phyloP scores from a whole-genome alignment of 495 filamentous ascomycete species.

The Penicillium paxilli region DNA sequence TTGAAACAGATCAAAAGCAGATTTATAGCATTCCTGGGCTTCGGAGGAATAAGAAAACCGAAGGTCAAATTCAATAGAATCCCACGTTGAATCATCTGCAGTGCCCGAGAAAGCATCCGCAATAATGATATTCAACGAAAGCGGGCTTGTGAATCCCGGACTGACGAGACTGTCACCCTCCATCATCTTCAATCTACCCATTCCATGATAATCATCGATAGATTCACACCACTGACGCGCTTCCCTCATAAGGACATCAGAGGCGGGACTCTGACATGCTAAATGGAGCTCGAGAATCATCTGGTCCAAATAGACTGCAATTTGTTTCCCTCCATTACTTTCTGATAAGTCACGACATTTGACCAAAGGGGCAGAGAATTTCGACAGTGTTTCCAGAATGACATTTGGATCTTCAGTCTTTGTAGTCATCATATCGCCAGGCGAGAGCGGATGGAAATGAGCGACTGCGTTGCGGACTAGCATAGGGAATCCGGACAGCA shows the following conservation, averaged over 20 bases:
- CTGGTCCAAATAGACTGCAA: slow-evolving; percentile 12
- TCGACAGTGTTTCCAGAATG: not conserved
- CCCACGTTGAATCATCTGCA: slow-evolving; percentile 19
- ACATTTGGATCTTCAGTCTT: not conserved
- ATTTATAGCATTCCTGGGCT: slow-evolving; percentile 11
- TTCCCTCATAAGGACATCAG: slow-evolving; percentile 5
- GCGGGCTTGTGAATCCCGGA: slow-evolving; percentile 23
- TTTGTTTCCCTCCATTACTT: not conserved
- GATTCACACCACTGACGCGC: slow-evolving; percentile 11
- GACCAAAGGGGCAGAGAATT: not conserved
- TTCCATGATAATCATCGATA: slow-evolving; percentile 16
- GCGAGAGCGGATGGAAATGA: slow-evolving; percentile 12
- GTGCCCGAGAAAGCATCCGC: slow-evolving; percentile 1
- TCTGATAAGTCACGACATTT: slow-evolving; percentile 16
- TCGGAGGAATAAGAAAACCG: slow-evolving; percentile 7
- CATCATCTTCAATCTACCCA: slow-evolving; percentile 23
- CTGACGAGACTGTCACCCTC: slow-evolving; percentile 21
- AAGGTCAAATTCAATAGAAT: slow-evolving; percentile 17
- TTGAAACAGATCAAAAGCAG: slow-evolving; percentile 15
- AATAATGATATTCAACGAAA: slow-evolving; percentile 21
- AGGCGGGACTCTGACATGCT: slow-evolving; percentile 11
- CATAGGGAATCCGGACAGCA: not conserved
- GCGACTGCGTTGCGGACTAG: not conserved
- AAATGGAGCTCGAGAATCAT: slow-evolving; percentile 20
- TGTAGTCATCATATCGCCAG: not conserved